Conservation (phyloP, 2,329 filamentous ascomycete genomes). For the Ophiostoma ips region DNA sequence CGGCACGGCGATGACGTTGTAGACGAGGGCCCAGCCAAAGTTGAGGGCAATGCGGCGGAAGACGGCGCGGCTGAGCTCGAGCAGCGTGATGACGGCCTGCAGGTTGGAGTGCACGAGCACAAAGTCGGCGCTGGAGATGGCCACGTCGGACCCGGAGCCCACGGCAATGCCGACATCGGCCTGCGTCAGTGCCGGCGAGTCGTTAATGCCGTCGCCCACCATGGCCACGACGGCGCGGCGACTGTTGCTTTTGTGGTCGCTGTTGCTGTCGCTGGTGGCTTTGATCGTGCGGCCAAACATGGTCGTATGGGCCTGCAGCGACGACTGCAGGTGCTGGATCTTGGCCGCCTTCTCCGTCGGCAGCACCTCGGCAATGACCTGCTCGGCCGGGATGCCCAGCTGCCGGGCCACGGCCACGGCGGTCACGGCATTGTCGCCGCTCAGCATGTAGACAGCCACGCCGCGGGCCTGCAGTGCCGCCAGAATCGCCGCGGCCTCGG, state of each 20-base stretch:
- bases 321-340: slow-evolving; percentile 48
- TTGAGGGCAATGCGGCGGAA: slow-evolving; percentile 72
- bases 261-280: background rate
- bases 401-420: slow-evolving; percentile 63
- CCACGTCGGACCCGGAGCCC: slow-evolving; percentile 70
- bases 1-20: slow-evolving; percentile 66
- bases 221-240: slow-evolving; percentile 54
- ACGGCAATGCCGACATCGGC: slow-evolving; percentile 79
- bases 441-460: slow-evolving; percentile 80
- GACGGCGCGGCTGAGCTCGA: slow-evolving; percentile 56
- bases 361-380: slow-evolving; percentile 78
- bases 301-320: slow-evolving; percentile 25
- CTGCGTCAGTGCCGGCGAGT: slow-evolving; percentile 65
- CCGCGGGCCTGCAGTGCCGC: slow-evolving; percentile 47
- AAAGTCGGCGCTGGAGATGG: slow-evolving; percentile 68
- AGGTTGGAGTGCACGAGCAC: slow-evolving; percentile 61
- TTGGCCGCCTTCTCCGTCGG: slow-evolving; percentile 69
- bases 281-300: background rate
- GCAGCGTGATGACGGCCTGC: slow-evolving; percentile 54
- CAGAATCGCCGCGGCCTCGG: slow-evolving; percentile 54
- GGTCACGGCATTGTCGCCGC: slow-evolving; percentile 78
- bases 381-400: slow-evolving; percentile 57
- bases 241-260: too few species aligned
- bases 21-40: slow-evolving; percentile 73
- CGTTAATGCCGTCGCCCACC: slow-evolving; percentile 83